Percentiles rank a stretch among this genome's conserved stretches.
phyloP scores from a whole-genome alignment of 2,329 filamentous ascomycete species.

The Penicillium carneum region DNA sequence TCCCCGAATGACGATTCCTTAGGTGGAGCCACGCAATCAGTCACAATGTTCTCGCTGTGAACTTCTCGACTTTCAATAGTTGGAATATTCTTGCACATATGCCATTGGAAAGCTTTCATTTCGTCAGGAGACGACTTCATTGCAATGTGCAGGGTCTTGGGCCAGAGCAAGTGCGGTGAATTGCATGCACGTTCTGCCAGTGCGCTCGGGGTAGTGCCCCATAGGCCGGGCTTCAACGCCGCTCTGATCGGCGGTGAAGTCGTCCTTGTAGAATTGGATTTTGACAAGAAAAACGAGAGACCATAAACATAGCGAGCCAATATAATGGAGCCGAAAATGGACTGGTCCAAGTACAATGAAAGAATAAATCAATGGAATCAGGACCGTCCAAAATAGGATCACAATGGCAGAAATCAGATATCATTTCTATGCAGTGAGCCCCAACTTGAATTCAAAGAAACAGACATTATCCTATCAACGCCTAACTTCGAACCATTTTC shows the following conservation, averaged over 20 bases:
- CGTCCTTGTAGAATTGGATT: neutral
- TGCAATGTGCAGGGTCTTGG: neutral
- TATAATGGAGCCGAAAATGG: neutral
- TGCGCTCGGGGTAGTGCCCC: neutral
- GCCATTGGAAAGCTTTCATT: neutral
- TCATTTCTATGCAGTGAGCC: slow-evolving; percentile 29
- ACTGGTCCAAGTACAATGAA: neutral
- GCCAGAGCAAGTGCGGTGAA: neutral
- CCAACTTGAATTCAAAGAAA: slow-evolving; percentile 43
- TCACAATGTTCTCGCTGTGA: neutral
- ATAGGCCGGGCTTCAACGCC: neutral
- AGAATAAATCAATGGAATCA: neutral
- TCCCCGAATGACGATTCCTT: slow-evolving; percentile 25
- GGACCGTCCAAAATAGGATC: neutral
- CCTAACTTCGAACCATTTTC: slow-evolving; percentile 19
- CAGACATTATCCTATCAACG: slow-evolving; percentile 68
- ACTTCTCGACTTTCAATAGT: neutral
- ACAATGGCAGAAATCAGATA: slow-evolving; percentile 10
- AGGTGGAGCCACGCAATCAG: slow-evolving; percentile 26
- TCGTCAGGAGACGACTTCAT: neutral
- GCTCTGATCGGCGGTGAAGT: neutral
- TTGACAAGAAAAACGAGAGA: neutral
- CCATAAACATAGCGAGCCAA: neutral
- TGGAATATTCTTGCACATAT: neutral
- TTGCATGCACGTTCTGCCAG: neutral